Conservation (phyloP, 371 early-diverging fungal genomes). For the Rhizopus microsporus region DNA sequence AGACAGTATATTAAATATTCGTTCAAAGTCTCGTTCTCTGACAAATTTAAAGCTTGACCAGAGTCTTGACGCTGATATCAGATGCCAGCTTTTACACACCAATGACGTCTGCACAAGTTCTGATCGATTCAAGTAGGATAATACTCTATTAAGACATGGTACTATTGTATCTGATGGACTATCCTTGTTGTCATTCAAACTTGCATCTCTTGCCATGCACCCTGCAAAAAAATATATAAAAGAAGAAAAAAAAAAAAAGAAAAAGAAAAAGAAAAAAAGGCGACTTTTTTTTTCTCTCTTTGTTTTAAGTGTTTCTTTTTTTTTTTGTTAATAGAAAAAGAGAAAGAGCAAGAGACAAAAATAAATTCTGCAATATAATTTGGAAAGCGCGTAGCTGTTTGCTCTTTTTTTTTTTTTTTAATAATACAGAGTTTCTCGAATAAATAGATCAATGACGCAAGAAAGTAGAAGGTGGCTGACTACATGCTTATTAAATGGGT, state of each 20-base stretch:
- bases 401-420: too few relatives aligned
- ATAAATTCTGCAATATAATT: background rate
- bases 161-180: conserved; percentile 10
- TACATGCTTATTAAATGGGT: too few relatives aligned
- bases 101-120: conserved; percentile 28
- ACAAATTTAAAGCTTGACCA: conserved; percentile 47
- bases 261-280: background rate
- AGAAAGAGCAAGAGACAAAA: conserved; percentile 5
- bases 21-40: conserved; percentile 45
- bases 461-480: too few relatives aligned
- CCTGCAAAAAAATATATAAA: conserved; percentile 1
- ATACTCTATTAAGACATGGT: conserved; percentile 31
- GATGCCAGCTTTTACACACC: conserved; percentile 38
- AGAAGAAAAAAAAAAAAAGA: background rate
- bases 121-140: conserved; percentile 27
- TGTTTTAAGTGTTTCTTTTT: background rate
- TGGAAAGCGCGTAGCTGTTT: too few relatives aligned
- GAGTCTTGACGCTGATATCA: conserved; percentile 21
- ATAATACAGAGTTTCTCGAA: too few relatives aligned
- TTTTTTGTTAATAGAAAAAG: background rate
- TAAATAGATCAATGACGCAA: too few relatives aligned
- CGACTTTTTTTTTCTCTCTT: background rate
- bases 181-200: conserved; percentile 19
- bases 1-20: conserved; percentile 44
- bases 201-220: conserved; percentile 51